A percentile compares a stretch with the other conserved stretches of the same genome.
Conservation (phyloP, 164 flowering plant species). For the Vitis cinerea region DNA sequence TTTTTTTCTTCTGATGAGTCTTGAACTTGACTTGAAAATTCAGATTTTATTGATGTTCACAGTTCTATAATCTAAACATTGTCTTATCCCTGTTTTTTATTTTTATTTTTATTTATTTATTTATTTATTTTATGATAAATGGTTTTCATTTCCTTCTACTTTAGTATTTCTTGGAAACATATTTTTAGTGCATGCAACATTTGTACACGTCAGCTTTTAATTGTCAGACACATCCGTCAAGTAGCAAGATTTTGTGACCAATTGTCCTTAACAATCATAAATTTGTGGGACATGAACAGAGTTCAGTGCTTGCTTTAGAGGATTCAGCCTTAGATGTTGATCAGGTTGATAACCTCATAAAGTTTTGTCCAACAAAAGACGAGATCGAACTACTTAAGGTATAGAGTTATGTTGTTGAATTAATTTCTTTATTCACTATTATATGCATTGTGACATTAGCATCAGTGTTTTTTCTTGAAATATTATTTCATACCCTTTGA, state of each 20-base stretch:
- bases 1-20: too few relatives aligned
- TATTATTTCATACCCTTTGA: not conserved
- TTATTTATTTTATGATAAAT: too few relatives aligned
- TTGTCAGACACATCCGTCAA: too few relatives aligned
- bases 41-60: too few relatives aligned
- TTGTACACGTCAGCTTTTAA: too few relatives aligned
- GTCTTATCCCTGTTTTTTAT: too few relatives aligned
- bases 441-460: not conserved
- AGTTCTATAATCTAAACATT: too few relatives aligned
- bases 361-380: slow-evolving; percentile 77
- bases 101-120: too few relatives aligned
- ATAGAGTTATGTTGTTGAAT: not conserved
- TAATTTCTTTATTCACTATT: not conserved
- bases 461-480: not conserved
- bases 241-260: not conserved
- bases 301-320: slow-evolving; percentile 60
- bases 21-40: too few relatives aligned
- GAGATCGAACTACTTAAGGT: slow-evolving; percentile 75
- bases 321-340: slow-evolving; percentile 62
- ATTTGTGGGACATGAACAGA: slow-evolving; percentile 28
- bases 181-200: too few relatives aligned
- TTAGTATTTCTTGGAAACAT: too few relatives aligned
- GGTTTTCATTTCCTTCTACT: too few relatives aligned
- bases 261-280: slow-evolving; percentile 1
- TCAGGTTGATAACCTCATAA: slow-evolving; percentile 70